These are phyloP conservation scores for Alternaria ethzedia DNA, from an alignment of 2,329 filamentous ascomycete species.

Conservation along the genomic window DNA sequence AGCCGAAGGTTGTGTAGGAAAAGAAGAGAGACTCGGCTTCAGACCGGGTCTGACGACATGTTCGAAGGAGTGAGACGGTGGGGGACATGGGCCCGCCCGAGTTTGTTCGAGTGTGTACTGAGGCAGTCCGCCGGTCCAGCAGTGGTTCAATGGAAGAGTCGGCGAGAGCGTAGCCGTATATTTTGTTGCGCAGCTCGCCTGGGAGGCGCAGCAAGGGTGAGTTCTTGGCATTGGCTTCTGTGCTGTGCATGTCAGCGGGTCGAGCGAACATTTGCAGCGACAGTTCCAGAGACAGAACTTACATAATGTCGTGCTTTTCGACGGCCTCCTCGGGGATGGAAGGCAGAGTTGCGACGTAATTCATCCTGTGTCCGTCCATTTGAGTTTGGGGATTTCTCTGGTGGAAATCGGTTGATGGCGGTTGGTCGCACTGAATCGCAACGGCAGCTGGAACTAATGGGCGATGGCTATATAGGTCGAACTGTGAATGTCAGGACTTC, in stretches of 20 bases:
- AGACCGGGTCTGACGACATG: background rate
- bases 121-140: background rate
- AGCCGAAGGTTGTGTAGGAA: background rate
- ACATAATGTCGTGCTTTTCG: background rate
- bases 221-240: background rate
- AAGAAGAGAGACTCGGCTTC: background rate
- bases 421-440: background rate
- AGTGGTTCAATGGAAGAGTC: background rate
- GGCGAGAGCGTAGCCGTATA: background rate
- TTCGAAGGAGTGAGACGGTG: background rate
- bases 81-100: background rate
- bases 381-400: background rate
- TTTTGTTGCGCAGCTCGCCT: background rate
- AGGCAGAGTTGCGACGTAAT: background rate
- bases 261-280: background rate
- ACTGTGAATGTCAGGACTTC: background rate
- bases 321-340: background rate
- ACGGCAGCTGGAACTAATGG: background rate
- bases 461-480: background rate
- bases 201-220: slow-evolving; percentile 2
- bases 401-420: background rate
- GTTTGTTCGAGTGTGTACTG: background rate
- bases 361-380: background rate
- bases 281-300: background rate
- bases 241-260: background rate